These are phyloP conservation scores for Scheffersomyces amazonensis DNA, from an alignment of 805 yeast genomes.

Conservation along the genomic window DNA sequence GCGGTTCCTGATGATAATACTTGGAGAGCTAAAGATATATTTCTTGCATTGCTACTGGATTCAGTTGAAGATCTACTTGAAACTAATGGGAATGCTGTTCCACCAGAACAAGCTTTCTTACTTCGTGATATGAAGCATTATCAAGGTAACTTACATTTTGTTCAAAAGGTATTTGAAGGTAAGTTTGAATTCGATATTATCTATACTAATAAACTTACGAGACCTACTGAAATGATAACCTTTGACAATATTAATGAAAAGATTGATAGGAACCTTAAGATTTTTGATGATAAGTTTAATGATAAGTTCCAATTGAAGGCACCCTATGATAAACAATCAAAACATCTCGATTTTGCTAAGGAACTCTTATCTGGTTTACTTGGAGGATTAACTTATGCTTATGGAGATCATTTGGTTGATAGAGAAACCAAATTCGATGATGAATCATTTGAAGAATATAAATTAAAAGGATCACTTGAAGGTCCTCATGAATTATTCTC, in stretches of 20 bases:
- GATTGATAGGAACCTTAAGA: conserved; percentile 26
- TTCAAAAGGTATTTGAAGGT: conserved; percentile 77
- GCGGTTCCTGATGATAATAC: conserved; percentile 66
- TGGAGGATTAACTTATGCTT: conserved; percentile 88
- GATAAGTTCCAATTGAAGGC: conserved; percentile 46
- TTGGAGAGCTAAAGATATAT: conserved; percentile 81
- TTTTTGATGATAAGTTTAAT: conserved; percentile 54
- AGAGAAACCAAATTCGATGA: conserved; percentile 66
- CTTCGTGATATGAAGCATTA: conserved; percentile 58
- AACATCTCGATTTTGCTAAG: conserved; percentile 60
- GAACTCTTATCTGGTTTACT: conserved; percentile 77
- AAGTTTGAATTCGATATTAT: conserved; percentile 70
- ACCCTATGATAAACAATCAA: conserved; percentile 48
- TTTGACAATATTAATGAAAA: conserved; percentile 31
- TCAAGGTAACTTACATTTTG: conserved; percentile 73
- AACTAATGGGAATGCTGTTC: conserved; percentile 23
- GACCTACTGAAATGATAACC: conserved; percentile 33
- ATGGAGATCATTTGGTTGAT: conserved; percentile 83
- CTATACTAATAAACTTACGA: conserved; percentile 48
- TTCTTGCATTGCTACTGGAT: conserved; percentile 66
- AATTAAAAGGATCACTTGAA: conserved; percentile 55
- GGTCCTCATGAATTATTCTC: conserved; percentile 79
- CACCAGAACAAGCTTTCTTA: conserved; percentile 50
- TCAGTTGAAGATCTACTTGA: conserved; percentile 50
- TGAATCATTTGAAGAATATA: conserved; percentile 58